Percentiles rank a stretch among this genome's conserved stretches.
These are phyloP conservation scores for Extremus antarcticus DNA, from an alignment of 495 filamentous ascomycete species.

Conservation along the genomic window DNA sequence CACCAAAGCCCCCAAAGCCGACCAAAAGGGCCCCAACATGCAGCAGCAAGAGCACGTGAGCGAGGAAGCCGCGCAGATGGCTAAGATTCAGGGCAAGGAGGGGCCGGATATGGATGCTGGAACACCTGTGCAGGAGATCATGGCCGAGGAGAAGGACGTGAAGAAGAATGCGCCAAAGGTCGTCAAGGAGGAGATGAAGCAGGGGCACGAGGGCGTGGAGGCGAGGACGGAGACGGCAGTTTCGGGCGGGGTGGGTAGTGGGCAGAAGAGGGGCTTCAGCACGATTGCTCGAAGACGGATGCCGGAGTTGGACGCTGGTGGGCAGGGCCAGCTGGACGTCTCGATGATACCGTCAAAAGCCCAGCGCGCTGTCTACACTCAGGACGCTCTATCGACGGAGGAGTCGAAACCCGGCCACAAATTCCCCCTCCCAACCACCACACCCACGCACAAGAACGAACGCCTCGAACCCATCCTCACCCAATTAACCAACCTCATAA, in stretches of 20 bases:
- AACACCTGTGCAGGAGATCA: constrained; percentile 56
- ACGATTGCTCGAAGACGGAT: not conserved
- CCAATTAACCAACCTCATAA: constrained; percentile 81
- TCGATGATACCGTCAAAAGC: not conserved
- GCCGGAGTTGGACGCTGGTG: not conserved
- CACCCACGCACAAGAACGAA: constrained; percentile 52
- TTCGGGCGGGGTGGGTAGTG: not conserved
- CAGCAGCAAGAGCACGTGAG: constrained; percentile 50
- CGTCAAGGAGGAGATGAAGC: constrained; percentile 46
- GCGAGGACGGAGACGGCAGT: not conserved
- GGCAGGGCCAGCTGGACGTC: not conserved
- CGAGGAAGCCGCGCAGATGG: constrained; percentile 52
- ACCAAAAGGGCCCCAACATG: constrained; percentile 37
- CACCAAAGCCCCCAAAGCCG: not conserved
- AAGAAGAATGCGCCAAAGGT: constrained; percentile 58
- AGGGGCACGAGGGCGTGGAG: not conserved
- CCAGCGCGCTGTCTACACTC: not conserved
- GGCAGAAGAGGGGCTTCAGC: not conserved
- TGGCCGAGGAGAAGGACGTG: constrained; percentile 51
- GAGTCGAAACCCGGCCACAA: constrained; percentile 47
- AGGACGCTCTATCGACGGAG: not conserved
- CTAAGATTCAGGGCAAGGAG: constrained; percentile 30
- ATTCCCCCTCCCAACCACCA: constrained; percentile 60
- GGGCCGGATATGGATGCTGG: constrained; percentile 49
- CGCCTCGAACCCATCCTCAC: constrained; percentile 72